Evolutionary conservation across 2,329 filamentous ascomycete genomes (phyloP).

Genomic region (Ceratocystis cacaofunesta): DNA sequence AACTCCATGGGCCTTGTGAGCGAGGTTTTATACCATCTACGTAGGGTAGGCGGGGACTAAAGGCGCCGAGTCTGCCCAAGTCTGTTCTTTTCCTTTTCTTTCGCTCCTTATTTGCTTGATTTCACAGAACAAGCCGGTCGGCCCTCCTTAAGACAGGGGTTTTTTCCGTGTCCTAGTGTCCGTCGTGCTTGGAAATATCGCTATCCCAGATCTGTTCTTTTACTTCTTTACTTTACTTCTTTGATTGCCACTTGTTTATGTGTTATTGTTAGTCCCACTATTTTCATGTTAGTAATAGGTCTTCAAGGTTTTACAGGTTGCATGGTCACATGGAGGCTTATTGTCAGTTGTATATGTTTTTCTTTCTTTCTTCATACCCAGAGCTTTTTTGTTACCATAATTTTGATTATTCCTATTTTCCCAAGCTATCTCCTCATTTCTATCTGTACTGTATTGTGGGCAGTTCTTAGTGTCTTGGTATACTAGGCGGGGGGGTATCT

Average conservation of each 20-base stretch:
- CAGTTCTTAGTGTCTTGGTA: not conserved
- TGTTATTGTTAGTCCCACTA: not conserved
- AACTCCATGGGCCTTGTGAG: constrained; percentile 37
- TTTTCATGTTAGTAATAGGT: not conserved
- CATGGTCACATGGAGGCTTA: no score
- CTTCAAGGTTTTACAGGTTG: not conserved
- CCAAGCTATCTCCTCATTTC: not conserved
- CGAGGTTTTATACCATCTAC: constrained; percentile 37
- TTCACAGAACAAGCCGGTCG: not conserved
- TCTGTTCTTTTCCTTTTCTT: not conserved
- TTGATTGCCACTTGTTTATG: not conserved
- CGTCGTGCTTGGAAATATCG: not conserved
- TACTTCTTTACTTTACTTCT: not conserved
- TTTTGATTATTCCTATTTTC: not conserved
- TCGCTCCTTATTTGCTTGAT: not conserved
- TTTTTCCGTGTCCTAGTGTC: not conserved
- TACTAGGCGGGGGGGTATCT: no score
- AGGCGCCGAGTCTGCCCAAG: not conserved
- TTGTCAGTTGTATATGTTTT: not conserved
- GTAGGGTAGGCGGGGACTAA: constrained; percentile 24
- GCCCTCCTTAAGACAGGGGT: not conserved
- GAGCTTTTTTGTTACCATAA: not conserved
- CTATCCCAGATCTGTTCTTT: not conserved
- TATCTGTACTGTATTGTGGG: not conserved
- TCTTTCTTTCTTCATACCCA: not conserved